Percentiles rank a stretch among this genome's conserved stretches.
Conservation (phyloP, 164 flowering plant genomes). For the Santalum album region DNA sequence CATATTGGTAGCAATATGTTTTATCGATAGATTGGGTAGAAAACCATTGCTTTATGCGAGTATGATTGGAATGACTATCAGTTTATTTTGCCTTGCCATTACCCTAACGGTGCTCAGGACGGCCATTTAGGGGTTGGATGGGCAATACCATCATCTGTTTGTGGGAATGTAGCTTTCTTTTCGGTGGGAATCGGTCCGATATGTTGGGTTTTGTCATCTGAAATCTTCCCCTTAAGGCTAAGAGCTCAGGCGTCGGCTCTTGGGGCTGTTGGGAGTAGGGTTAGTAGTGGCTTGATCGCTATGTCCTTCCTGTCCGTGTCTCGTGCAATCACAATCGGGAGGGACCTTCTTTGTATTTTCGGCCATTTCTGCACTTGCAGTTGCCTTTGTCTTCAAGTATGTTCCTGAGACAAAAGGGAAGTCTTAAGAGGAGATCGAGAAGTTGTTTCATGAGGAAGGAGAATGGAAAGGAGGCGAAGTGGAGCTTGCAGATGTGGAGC, state of each 20-base stretch:
- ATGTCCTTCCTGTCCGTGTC: constrained; percentile 51
- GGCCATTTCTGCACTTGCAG: constrained; percentile 30
- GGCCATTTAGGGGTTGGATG: constrained; percentile 13
- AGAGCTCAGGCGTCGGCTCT: constrained; percentile 56
- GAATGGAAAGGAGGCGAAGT: constrained; percentile 21
- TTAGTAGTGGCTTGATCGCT: constrained; percentile 45
- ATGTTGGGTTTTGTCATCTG: constrained; percentile 55
- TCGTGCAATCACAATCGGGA: constrained; percentile 35
- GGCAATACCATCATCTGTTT: constrained; percentile 27
- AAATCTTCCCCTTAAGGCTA: constrained; percentile 49
- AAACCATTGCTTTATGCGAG: constrained; percentile 37
- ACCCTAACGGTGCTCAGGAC: constrained; percentile 17
- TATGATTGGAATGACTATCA: constrained; percentile 39
- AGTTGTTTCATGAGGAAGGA: constrained; percentile 30
- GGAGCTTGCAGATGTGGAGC: constrained; percentile 25
- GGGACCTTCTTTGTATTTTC: constrained; percentile 61
- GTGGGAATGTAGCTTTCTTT: constrained; percentile 47
- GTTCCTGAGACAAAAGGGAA: constrained; percentile 65
- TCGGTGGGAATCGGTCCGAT: constrained; percentile 54
- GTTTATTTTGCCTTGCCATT: constrained; percentile 24
- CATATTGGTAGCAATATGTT: constrained; percentile 27
- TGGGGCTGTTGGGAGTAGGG: constrained; percentile 49
- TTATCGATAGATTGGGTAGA: constrained; percentile 33
- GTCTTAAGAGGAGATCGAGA: constrained; percentile 49
- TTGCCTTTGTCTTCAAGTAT: constrained; percentile 36